Evolutionary conservation across 1,284 basidiomycete species (phyloP), one percentile per base, ranked within the genome.

Genomic region (Somion occarium): DNA sequence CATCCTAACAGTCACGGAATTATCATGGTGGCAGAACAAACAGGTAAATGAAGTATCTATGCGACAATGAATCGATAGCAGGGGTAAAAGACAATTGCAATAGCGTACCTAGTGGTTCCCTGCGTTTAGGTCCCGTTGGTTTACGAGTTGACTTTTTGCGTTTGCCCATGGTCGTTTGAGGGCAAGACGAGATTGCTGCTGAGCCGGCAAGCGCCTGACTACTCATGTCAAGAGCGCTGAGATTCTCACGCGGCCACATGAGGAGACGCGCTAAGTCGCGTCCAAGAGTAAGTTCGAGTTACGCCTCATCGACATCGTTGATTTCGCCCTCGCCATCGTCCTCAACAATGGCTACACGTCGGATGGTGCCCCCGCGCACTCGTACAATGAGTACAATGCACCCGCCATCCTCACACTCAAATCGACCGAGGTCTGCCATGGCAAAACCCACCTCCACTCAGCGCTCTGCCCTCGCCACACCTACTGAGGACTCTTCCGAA

Each of bases 21-120:
- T 90, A 64, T 93, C 88, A 66, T 94, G 91, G 70, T 93, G 85
- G 69, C 91, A 94, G 68, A 93, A 94, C n/a, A 94, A 73, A 66
- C 88, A 91, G 25, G 88, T 88, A 64, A 91, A 91, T 42, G 81
- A 74, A 5, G 83, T 85, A 56, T 90, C 88, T 91, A n/a, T 65
- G 42, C 50, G 48, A 37, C 53, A 15, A 23, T 43, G 20, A 43
- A 22, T 43, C 5, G 15, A 15, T 24, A 23, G 42, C 18, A 26
- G 5, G 30, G 26, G 11, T 44, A n/a, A 7, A 24, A n/a, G n/a
- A n/a, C n/a, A n/a, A n/a, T n/a, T n/a, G n/a, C n/a, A n/a, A n/a
- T 12, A 7, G 46, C 30, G 63, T 76, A 89, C 88, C 89, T n/a
- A 91, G 73, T 7, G 86, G 83, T 1, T 82, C 79, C 61, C 79